A percentile compares a stretch with the other conserved stretches of the same genome.
Evolutionary conservation across 2,329 filamentous ascomycete genomes (phyloP).

Genomic region (Madurella fahalii): DNA sequence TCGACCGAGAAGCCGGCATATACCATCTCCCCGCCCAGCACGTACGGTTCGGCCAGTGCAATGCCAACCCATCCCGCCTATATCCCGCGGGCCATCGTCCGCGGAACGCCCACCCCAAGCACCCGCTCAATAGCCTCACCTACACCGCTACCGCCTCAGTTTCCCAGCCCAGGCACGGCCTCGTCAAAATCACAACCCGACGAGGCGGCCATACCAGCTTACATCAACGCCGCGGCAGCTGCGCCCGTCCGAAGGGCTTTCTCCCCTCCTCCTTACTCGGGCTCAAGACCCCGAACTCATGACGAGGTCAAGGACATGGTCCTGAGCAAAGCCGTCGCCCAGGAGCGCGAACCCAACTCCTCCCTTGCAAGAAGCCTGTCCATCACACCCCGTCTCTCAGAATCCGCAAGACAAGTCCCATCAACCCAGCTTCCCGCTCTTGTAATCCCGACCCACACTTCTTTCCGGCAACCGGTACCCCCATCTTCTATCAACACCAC

Average conservation of each 20-base stretch:
- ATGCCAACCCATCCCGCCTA: constrained; percentile 50
- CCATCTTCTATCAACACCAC: background rate
- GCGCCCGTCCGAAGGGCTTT: background rate
- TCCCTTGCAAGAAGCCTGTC: background rate
- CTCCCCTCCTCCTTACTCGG: background rate
- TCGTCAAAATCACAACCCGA: constrained; percentile 12
- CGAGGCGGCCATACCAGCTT: constrained; percentile 19
- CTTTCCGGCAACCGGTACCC: background rate
- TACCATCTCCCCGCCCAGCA: constrained; percentile 15
- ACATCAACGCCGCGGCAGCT: constrained; percentile 8
- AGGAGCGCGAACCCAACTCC: background rate
- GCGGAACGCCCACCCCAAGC: constrained; percentile 17
- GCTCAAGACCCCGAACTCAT: background rate
- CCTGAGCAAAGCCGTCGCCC: background rate
- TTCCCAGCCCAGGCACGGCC: constrained; percentile 6
- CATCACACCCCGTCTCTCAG: background rate
- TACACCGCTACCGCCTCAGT: constrained; percentile 8
- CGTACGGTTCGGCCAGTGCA: constrained; percentile 25
- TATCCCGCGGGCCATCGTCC: constrained; percentile 35
- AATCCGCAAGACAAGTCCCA: background rate
- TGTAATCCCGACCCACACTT: background rate
- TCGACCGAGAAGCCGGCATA: constrained; percentile 17
- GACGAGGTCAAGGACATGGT: background rate
- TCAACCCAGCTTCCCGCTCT: background rate
- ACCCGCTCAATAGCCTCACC: constrained; percentile 6